Percentiles rank a stretch among this genome's conserved stretches.
phyloP scores from a whole-genome alignment of 2,329 filamentous ascomycete genomes.

The Aspergillus ochraceoroseus region DNA sequence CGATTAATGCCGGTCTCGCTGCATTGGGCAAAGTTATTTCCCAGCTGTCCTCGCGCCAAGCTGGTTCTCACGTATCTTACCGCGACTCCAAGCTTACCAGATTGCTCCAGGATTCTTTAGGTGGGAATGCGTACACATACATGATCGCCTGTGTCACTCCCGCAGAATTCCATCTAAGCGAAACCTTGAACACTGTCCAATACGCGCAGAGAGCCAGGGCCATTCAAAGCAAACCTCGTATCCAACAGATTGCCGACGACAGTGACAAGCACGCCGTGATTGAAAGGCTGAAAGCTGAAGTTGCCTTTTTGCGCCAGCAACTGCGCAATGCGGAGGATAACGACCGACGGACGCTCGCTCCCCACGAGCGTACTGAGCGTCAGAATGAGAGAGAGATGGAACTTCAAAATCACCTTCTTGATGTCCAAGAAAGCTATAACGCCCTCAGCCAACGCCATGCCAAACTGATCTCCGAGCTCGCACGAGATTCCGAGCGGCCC shows the following conservation, averaged over 20 bases:
- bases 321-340: conserved; percentile 74
- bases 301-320: conserved; percentile 89
- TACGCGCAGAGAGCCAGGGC: conserved; percentile 94
- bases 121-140: conserved; percentile 95
- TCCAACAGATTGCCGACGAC: conserved; percentile 84
- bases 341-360: conserved; percentile 52
- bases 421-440: conserved; percentile 90
- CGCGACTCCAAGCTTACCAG: conserved; percentile 96
- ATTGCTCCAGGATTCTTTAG: conserved; percentile 89
- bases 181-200: conserved; percentile 94
- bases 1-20: conserved; percentile 93
- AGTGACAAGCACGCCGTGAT: conserved; percentile 91
- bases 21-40: conserved; percentile 97
- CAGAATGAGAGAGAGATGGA: conserved; percentile 81
- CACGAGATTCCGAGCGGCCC: conserved; percentile 66
- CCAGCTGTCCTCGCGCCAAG: conserved; percentile 83
- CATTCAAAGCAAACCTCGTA: conserved; percentile 95
- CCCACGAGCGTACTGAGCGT: conserved; percentile 70
- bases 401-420: conserved; percentile 86
- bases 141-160: conserved; percentile 99
- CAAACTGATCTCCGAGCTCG: conserved; percentile 90
- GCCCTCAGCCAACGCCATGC: conserved; percentile 87
- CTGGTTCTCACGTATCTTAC: conserved; percentile 90
- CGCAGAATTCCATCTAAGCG: conserved; percentile 93
- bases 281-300: conserved; percentile 86